Conservation (phyloP, 371 early-diverging fungal species). For the Syncephalastrum monosporum region DNA sequence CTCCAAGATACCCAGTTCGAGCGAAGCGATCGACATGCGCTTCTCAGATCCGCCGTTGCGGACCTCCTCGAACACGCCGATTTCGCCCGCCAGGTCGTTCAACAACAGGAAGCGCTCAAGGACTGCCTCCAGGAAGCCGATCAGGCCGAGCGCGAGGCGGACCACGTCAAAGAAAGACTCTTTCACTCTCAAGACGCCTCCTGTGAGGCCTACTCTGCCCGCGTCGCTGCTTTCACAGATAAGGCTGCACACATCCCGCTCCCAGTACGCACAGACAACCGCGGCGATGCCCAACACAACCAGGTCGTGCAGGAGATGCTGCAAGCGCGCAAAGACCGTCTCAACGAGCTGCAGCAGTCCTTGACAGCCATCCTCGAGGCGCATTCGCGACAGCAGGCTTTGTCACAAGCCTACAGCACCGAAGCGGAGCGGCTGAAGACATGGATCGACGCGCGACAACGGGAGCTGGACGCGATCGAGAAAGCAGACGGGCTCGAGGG, state of each 20-base stretch:
- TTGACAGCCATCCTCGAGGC: conserved; percentile 28
- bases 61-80: background rate
- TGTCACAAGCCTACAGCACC: conserved; percentile 29
- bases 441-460: conserved; percentile 26
- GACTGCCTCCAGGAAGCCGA: conserved; percentile 8
- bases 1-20: no score
- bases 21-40: no score
- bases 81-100: conserved; percentile 15
- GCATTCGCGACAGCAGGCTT: conserved; percentile 31
- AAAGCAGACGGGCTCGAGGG: background rate
- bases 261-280: conserved; percentile 23
- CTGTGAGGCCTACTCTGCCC: background rate
- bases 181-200: background rate
- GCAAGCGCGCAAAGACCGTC: conserved; percentile 23
- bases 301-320: conserved; percentile 25
- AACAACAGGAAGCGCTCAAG: conserved; percentile 6
- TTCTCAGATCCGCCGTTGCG: no score
- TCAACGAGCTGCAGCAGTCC: conserved; percentile 25
- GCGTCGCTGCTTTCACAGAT: no score
- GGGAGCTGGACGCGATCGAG: conserved; percentile 3
- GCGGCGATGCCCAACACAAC: conserved; percentile 18
- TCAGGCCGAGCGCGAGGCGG: conserved; percentile 6
- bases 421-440: conserved; percentile 29
- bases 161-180: conserved; percentile 2
- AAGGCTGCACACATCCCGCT: conserved; percentile 5